Base-by-base conservation (phyloP, 495 filamentous ascomycete species). In the Lophiotrema nucula region DNA sequence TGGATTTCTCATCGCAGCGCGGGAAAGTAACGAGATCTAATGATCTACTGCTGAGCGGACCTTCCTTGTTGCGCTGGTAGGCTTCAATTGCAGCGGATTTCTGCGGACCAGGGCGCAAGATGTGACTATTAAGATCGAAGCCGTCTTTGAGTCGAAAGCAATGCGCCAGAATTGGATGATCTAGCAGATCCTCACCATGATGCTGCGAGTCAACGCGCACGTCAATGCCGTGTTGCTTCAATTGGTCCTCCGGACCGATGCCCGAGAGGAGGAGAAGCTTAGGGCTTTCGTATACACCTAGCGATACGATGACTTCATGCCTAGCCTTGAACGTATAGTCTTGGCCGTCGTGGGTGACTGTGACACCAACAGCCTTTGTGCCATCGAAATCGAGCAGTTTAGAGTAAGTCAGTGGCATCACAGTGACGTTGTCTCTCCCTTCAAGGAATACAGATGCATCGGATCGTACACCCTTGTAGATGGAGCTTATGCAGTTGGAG, bases 201-300 rank as follows among this genome's bases (percentile, higher is more conserved):
- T 72, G 72, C 4, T 79, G 73, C 0, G 79, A 49, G 15, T 81
- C 69, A 0, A 76, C 68, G 18, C 82, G 47, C 0, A 82, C 62
- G 0, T 77, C 74, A 56, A 88, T 83, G n/a, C 69, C 55, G 67
- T 75, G 78, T 27, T 76, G 58, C n/a, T 69, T 31, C 0, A 88
- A 77, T 24, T 84, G 74, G 0, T 69, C 60, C 11, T 67, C 64
- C 0, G 83, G 81, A 0, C 84, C 84, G 51, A 88, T 81, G 11
- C 84, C 85, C 0, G 81, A 84, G 53, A 84, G 80, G 78, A 85
- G 81, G 0, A 87, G 73, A 47, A 87, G 76, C 38, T 81, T 77
- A 2, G 85, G 84, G 12, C 70, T 72, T 65, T 87, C 77, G 21
- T 85, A 70, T 1, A 83, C 70, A 8, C 85, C 84, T 15, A 76